Percentiles rank a stretch among this genome's conserved stretches.
These are phyloP conservation scores for Candida insectalens DNA, from an alignment of 805 yeast genomes.

Conservation along the genomic window DNA sequence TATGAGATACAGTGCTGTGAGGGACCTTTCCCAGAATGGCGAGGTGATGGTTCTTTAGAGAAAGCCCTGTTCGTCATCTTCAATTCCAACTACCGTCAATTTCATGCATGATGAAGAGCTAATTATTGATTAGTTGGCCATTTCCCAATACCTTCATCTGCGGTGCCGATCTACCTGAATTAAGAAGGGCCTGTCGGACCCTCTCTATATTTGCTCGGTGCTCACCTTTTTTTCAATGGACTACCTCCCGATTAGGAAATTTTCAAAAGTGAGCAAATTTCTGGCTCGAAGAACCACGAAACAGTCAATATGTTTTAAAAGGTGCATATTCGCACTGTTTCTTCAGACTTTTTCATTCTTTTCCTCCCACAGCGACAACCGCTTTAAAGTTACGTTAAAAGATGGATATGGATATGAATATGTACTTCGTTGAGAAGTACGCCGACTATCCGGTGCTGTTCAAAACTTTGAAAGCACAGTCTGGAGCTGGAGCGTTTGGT, in stretches of 20 bases:
- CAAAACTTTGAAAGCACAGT: conserved; percentile 39
- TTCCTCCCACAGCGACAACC: no score
- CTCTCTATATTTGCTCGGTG: background rate
- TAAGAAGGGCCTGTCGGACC: no score
- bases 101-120: conserved; percentile 8
- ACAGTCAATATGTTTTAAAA: no score
- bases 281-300: conserved; percentile 9
- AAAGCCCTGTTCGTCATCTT: conserved; percentile 7
- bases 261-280: conserved; percentile 1
- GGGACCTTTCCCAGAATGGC: conserved; percentile 29
- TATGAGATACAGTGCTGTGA: conserved; percentile 51
- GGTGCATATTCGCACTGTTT: no score
- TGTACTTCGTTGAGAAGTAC: conserved; percentile 42
- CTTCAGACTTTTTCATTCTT: no score
- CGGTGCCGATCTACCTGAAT: no score
- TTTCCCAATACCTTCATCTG: no score
- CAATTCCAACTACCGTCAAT: conserved; percentile 6
- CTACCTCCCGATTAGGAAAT: background rate
- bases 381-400: no score
- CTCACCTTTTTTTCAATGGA: background rate
- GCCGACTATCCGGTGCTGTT: conserved; percentile 55
- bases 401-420: conserved; percentile 54
- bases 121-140: no score
- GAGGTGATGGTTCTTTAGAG: conserved; percentile 32
- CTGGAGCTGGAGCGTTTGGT: conserved; percentile 61